Conservation (phyloP, 1,139 yeast genomes). For the Kodamaea anthophila region DNA sequence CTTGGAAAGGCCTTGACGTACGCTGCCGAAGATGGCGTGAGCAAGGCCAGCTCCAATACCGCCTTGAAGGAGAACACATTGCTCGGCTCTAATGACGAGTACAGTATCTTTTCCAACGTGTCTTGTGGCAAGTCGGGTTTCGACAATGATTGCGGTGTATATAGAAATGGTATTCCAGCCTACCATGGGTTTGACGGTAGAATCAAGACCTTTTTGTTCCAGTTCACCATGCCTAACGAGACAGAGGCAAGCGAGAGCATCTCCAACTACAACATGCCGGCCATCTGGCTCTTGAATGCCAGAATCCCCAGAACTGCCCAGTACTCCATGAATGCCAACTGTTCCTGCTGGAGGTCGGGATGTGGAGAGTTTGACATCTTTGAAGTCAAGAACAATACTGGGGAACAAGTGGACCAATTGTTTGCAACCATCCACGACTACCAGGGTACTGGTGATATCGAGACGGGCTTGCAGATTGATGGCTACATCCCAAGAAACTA, state of each 20-base stretch:
- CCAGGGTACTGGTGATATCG: constrained; percentile 60
- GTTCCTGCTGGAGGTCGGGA: constrained; percentile 96
- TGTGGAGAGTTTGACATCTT: constrained; percentile 96
- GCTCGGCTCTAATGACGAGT: constrained; percentile 68
- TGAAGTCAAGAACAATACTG: constrained; percentile 47
- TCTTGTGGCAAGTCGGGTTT: constrained; percentile 49
- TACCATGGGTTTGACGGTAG: constrained; percentile 83
- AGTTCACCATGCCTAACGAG: constrained; percentile 86
- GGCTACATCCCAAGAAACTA: constrained; percentile 55
- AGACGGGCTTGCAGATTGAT: constrained; percentile 50
- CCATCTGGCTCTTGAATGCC: constrained; percentile 91
- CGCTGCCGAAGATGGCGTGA: constrained; percentile 66
- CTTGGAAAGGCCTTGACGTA: constrained; percentile 87
- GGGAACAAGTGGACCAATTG: constrained; percentile 47
- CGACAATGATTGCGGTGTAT: constrained; percentile 73
- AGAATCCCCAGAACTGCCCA: constrained; percentile 91
- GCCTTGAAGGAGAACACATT: constrained; percentile 55
- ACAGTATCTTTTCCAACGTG: constrained; percentile 64
- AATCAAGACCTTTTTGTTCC: constrained; percentile 79
- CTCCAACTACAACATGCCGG: constrained; percentile 83
- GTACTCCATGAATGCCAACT: constrained; percentile 58
- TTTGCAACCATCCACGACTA: constrained; percentile 66
- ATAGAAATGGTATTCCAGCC: constrained; percentile 82
- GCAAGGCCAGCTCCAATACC: constrained; percentile 56
- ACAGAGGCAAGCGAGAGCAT: constrained; percentile 27